Conservation (phyloP, 768 basidiomycete genomes). For the Hericium alpestre region DNA sequence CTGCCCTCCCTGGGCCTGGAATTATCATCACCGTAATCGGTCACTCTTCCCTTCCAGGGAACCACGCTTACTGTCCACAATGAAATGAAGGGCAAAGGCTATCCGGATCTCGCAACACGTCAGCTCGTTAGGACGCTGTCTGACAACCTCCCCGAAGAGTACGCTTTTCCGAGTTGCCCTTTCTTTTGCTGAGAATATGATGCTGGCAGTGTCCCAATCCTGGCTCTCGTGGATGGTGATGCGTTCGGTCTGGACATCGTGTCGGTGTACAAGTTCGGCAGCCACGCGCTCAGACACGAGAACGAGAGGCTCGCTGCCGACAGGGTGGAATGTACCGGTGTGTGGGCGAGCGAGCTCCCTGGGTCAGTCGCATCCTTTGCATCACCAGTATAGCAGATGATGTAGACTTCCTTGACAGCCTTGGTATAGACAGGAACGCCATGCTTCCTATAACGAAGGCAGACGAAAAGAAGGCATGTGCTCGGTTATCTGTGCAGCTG, state of each 20-base stretch:
- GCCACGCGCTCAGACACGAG: conserved; percentile 60
- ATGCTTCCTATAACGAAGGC: conserved; percentile 59
- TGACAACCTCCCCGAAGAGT: conserved; percentile 54
- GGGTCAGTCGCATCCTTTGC: conserved; percentile 30
- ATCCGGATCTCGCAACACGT: conserved; percentile 87
- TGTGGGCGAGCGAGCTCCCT: conserved; percentile 58
- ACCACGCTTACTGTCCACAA: background rate
- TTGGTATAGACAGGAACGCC: conserved; percentile 46
- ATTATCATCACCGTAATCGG: conserved; percentile 62
- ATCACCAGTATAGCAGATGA: background rate
- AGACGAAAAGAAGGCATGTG: conserved; percentile 65
- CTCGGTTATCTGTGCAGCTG: background rate
- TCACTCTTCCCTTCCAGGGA: background rate
- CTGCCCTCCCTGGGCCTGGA: conserved; percentile 48
- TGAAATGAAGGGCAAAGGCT: conserved; percentile 77
- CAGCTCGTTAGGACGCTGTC: conserved; percentile 70
- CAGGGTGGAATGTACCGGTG: conserved; percentile 72
- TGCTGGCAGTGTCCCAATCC: conserved; percentile 55
- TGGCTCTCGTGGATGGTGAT: conserved; percentile 82
- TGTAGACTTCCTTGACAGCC: conserved; percentile 25
- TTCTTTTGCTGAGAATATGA: background rate
- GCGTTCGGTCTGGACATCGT: conserved; percentile 89
- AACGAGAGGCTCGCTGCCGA: conserved; percentile 52
- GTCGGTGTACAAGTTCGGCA: conserved; percentile 79
- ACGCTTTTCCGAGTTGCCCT: conserved; percentile 10